These are phyloP conservation scores for Zelonia costaricensis DNA, from an alignment of 208 protist genomes.

Conservation along the genomic window DNA sequence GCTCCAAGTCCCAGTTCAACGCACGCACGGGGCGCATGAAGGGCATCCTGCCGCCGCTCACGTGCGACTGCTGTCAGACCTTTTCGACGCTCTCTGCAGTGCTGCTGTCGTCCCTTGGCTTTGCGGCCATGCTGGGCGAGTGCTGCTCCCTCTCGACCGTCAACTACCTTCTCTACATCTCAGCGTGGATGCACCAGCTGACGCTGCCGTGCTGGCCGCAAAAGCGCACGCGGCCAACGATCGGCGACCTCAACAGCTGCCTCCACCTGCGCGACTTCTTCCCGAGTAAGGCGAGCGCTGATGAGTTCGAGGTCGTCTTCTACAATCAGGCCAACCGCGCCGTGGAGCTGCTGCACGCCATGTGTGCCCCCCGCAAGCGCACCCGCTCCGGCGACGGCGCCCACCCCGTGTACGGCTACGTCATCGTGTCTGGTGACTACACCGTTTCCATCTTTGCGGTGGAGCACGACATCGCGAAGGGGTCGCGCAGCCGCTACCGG, in stretches of 20 bases:
- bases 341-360: slow-evolving; percentile 46
- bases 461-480: slow-evolving; percentile 42
- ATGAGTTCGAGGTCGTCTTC: slow-evolving; percentile 83
- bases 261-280: slow-evolving; percentile 80
- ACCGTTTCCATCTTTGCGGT: slow-evolving; percentile 84
- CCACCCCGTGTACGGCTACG: slow-evolving; percentile 73
- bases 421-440: slow-evolving; percentile 90
- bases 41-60: slow-evolving; percentile 66
- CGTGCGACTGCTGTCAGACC: slow-evolving; percentile 86
- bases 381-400: slow-evolving; percentile 6
- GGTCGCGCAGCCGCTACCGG: slow-evolving; percentile 29
- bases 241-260: slow-evolving; percentile 78
- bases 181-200: slow-evolving; percentile 88
- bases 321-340: slow-evolving; percentile 71
- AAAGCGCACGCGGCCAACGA: slow-evolving; percentile 61
- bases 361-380: slow-evolving; percentile 42
- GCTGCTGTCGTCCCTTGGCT: slow-evolving; percentile 75
- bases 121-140: slow-evolving; percentile 59
- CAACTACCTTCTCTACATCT: slow-evolving; percentile 89
- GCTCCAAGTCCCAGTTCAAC: slow-evolving; percentile 85
- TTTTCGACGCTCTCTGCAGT: slow-evolving; percentile 81
- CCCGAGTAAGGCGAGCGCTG: slow-evolving; percentile 57
- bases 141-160: slow-evolving; percentile 70
- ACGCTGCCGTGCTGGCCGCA: slow-evolving; percentile 74
- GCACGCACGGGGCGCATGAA: slow-evolving; percentile 48